Conservation (phyloP, 1,284 basidiomycete genomes). For the Thecaphora thlaspeos region DNA sequence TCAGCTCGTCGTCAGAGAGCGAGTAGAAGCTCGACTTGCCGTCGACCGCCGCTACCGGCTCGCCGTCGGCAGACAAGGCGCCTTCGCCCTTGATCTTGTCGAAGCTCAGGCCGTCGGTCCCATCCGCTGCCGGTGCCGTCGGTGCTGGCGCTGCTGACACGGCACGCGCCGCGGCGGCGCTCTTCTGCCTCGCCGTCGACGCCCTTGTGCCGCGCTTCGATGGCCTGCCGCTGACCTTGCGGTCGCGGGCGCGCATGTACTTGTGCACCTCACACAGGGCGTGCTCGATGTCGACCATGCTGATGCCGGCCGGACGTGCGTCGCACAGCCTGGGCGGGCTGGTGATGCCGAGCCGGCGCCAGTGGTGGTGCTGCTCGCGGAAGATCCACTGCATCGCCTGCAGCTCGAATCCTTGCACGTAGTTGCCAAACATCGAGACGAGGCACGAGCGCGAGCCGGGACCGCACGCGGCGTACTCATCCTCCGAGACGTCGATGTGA, state of each 20-base stretch:
- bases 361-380: slow-evolving; percentile 64
- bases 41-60: not conserved
- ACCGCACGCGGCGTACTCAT: slow-evolving; percentile 68
- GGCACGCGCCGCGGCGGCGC: slow-evolving; percentile 3
- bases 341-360: slow-evolving; percentile 48
- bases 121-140: slow-evolving; percentile 20
- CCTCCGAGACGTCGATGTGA: slow-evolving; percentile 64
- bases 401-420: slow-evolving; percentile 60
- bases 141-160: slow-evolving; percentile 1
- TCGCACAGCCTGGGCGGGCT: slow-evolving; percentile 25
- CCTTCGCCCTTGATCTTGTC: slow-evolving; percentile 19
- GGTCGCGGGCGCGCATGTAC: slow-evolving; percentile 61
- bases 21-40: slow-evolving; percentile 16
- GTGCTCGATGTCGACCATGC: slow-evolving; percentile 65
- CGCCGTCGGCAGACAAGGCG: slow-evolving; percentile 6
- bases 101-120: slow-evolving; percentile 17
- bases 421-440: slow-evolving; percentile 63
- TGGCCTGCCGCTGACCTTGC: not conserved
- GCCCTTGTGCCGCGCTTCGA: not conserved
- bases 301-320: slow-evolving; percentile 60
- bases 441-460: slow-evolving; percentile 66
- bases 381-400: slow-evolving; percentile 66
- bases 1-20: slow-evolving; percentile 56
- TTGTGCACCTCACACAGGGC: slow-evolving; percentile 70
- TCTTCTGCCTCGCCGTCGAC: slow-evolving; percentile 1